Evolutionary conservation across 345 rosid genomes (phyloP).

Genomic region (Euphorbia pulcherrima): DNA sequence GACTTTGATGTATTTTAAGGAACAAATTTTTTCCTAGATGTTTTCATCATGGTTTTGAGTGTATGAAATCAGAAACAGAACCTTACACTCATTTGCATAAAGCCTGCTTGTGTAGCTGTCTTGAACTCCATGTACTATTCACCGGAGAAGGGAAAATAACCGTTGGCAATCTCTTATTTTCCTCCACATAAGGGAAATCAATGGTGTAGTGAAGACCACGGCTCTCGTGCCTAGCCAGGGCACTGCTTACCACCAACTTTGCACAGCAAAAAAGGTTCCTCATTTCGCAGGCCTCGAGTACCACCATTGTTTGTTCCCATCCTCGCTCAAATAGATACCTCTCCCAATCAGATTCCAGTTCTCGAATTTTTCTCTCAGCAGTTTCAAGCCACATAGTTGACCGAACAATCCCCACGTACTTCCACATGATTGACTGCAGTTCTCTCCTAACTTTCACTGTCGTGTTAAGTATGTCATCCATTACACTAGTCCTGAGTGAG

Average conservation of each 20-base stretch:
- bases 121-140: slow-evolving; percentile 77
- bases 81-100: slow-evolving; percentile 16
- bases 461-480: slow-evolving; percentile 39
- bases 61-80: slow-evolving; percentile 4
- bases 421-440: slow-evolving; percentile 87
- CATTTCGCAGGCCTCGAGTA: slow-evolving; percentile 87
- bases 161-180: slow-evolving; percentile 84
- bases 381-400: slow-evolving; percentile 63
- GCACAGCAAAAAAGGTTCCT: slow-evolving; percentile 92
- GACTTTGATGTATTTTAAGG: too few relatives aligned
- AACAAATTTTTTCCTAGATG: slow-evolving; percentile 13
- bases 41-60: background rate
- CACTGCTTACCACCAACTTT: slow-evolving; percentile 89
- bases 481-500: slow-evolving; percentile 38
- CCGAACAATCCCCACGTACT: slow-evolving; percentile 81
- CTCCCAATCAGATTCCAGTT: slow-evolving; percentile 79
- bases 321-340: slow-evolving; percentile 68
- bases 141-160: slow-evolving; percentile 64
- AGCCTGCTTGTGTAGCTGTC: slow-evolving; percentile 38
- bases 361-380: slow-evolving; percentile 51
- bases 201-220: slow-evolving; percentile 88
- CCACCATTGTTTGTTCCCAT: slow-evolving; percentile 83
- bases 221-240: slow-evolving; percentile 85
- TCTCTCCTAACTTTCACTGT: slow-evolving; percentile 69
- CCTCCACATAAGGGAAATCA: slow-evolving; percentile 82